Percentiles rank a stretch among this genome's conserved stretches.
phyloP scores from a whole-genome alignment of 306 rosid genomes.

The Mucuna pruriens region DNA sequence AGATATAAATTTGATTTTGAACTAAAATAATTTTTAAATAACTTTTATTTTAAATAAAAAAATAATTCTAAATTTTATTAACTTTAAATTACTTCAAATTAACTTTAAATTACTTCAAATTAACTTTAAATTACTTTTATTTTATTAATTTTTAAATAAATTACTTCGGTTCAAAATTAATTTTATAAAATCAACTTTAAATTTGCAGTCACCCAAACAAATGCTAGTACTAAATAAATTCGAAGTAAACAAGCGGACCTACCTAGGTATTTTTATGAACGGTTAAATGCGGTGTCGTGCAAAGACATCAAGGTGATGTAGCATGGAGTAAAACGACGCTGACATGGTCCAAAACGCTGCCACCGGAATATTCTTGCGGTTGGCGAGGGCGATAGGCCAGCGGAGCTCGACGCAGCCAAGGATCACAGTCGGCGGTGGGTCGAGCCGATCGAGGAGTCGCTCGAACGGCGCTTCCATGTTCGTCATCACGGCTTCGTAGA shows the following conservation, averaged over 20 bases:
- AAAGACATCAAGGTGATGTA: slow-evolving; percentile 32
- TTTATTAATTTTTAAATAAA: too few species aligned
- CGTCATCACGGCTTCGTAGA: slow-evolving; percentile 47
- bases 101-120: too few species aligned
- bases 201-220: too few species aligned
- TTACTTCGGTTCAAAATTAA: too few species aligned
- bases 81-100: too few species aligned
- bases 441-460: slow-evolving; percentile 50
- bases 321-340: slow-evolving; percentile 39
- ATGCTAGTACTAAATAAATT: too few species aligned
- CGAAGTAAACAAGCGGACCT: not conserved
- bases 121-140: too few species aligned
- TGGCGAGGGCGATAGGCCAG: slow-evolving; percentile 45
- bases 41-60: too few species aligned
- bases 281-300: not conserved
- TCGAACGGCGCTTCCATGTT: slow-evolving; percentile 60
- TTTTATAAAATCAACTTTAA: too few species aligned
- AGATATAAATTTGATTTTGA: too few species aligned
- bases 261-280: slow-evolving; percentile 25
- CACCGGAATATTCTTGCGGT: slow-evolving; percentile 46
- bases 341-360: slow-evolving; percentile 61
- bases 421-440: slow-evolving; percentile 37
- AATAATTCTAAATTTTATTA: too few species aligned
- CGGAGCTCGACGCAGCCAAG: slow-evolving; percentile 37
- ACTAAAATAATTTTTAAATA: too few species aligned